These are phyloP conservation scores for Globisporangium paroecandrum DNA, from an alignment of 352 stramenopile species.

Conservation along the genomic window DNA sequence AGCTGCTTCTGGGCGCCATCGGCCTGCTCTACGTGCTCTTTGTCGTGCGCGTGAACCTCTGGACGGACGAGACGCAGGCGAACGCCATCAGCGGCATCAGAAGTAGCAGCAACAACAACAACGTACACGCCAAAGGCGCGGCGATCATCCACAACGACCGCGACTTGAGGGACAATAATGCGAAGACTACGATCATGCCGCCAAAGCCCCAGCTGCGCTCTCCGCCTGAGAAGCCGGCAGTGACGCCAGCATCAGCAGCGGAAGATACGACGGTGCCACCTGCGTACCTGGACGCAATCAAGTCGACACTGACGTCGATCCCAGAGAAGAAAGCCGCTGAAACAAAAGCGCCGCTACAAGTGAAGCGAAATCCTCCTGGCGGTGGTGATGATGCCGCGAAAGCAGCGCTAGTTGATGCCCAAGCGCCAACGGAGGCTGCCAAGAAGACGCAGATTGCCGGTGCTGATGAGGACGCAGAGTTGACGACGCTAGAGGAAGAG, in stretches of 20 bases:
- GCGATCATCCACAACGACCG: conserved; percentile 13
- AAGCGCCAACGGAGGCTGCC: conserved; percentile 6
- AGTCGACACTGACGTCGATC: conserved; percentile 8
- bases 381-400: background rate
- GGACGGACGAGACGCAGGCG: conserved; percentile 4
- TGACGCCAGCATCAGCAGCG: background rate
- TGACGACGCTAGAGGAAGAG: conserved; percentile 14
- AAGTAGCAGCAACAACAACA: background rate
- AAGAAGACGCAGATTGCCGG: background rate
- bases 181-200: background rate
- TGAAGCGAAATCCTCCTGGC: background rate
- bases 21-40: conserved; percentile 22
- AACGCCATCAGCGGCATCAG: conserved; percentile 9
- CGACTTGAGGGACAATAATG: conserved; percentile 5
- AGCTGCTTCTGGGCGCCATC: conserved; percentile 14
- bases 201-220: conserved; percentile 11
- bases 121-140: conserved; percentile 10
- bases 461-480: background rate
- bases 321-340: background rate
- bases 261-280: background rate
- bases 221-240: conserved; percentile 2
- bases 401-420: background rate
- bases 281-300: conserved; percentile 11
- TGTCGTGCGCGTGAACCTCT: conserved; percentile 21
- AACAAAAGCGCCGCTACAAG: background rate